These are phyloP conservation scores for Potentilla sterilis DNA, from an alignment of 306 rosid genomes.

Conservation along the genomic window DNA sequence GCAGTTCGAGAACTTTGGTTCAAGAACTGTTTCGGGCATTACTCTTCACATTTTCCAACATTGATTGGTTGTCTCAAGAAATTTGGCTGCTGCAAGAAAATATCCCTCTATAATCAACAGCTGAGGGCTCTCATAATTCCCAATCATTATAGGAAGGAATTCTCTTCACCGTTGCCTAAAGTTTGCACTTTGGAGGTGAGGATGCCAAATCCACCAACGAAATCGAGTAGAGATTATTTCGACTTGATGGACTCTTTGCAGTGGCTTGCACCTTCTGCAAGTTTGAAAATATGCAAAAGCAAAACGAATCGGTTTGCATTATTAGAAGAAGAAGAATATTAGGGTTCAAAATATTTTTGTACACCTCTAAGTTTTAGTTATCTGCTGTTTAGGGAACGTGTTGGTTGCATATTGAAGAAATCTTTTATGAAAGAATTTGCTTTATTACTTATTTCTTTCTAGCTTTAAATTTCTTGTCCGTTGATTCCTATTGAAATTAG, in stretches of 20 bases:
- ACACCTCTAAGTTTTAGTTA: too few species aligned
- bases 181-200: not conserved
- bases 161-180: not conserved
- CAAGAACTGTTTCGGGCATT: not conserved
- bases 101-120: not conserved
- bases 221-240: not conserved
- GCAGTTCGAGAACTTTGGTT: not conserved
- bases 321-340: too few species aligned
- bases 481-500: too few species aligned
- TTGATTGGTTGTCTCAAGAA: not conserved
- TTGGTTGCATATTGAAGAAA: too few species aligned
- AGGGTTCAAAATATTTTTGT: too few species aligned
- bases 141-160: not conserved
- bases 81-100: not conserved
- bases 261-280: not conserved
- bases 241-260: not conserved
- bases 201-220: not conserved
- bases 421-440: too few species aligned
- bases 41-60: not conserved
- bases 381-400: too few species aligned
- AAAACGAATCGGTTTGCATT: not conserved
- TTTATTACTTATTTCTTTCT: too few species aligned
- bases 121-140: not conserved
- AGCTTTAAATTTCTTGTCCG: too few species aligned
- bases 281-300: not conserved